Conservation (phyloP, 2,329 filamentous ascomycete genomes). For the Trichothecium sympodiale region DNA sequence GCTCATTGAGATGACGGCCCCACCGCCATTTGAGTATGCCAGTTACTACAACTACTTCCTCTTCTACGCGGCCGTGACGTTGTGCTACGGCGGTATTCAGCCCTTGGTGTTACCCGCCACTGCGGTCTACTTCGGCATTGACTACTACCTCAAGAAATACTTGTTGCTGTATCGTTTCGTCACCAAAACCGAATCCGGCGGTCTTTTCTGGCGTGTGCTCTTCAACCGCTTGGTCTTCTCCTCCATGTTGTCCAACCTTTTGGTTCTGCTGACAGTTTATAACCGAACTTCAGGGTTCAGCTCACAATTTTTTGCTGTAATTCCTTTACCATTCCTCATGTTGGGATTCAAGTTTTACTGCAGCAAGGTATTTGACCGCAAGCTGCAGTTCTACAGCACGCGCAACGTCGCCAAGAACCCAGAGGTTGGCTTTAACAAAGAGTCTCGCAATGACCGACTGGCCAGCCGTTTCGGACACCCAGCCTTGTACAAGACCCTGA, state of each 20-base stretch:
- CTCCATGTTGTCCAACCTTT: conserved; percentile 63
- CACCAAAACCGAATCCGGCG: conserved; percentile 93
- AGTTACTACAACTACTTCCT: conserved; percentile 98
- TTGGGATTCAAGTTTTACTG: conserved; percentile 83
- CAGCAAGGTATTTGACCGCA: conserved; percentile 60
- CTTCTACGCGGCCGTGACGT: conserved; percentile 81
- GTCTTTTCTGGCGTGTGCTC: conserved; percentile 80
- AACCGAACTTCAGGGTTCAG: conserved; percentile 47
- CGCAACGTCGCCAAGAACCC: conserved; percentile 39
- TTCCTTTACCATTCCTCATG: conserved; percentile 69
- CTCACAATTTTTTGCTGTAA: conserved; percentile 51
- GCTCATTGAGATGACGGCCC: conserved; percentile 84
- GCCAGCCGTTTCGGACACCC: conserved; percentile 80
- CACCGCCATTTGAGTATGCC: conserved; percentile 86
- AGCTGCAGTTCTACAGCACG: conserved; percentile 71
- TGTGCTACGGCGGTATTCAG: conserved; percentile 77
- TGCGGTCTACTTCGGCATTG: conserved; percentile 79
- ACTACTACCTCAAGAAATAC: conserved; percentile 91
- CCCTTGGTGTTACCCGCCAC: conserved; percentile 79
- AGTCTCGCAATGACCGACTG: conserved; percentile 55
- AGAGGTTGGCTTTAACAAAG: conserved; percentile 37
- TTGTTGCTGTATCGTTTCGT: conserved; percentile 87
- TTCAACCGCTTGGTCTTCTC: conserved; percentile 91
- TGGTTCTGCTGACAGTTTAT: conserved; percentile 68
- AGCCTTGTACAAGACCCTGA: conserved; percentile 76